Percentiles rank a stretch among this genome's conserved stretches.
Evolutionary conservation across 163 green algal genomes (phyloP).

Genomic region (Scenedesmus sp.): DNA sequence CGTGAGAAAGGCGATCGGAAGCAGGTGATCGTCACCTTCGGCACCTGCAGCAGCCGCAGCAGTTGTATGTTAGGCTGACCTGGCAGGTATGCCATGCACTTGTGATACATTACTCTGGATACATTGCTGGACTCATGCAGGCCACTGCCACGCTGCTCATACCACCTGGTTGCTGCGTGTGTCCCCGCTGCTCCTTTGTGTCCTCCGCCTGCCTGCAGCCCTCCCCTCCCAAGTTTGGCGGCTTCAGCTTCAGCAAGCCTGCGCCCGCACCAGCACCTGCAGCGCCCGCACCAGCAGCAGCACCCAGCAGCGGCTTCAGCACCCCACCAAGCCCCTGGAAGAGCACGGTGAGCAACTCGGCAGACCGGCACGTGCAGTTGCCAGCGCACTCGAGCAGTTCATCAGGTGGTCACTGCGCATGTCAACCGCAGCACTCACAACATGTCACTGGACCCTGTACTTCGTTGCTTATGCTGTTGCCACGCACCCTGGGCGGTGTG

Average conservation of each 20-base stretch:
- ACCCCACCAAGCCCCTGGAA: neutral
- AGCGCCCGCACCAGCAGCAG: neutral
- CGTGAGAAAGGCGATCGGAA: no score
- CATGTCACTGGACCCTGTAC: neutral
- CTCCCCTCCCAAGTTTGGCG: conserved; percentile 26
- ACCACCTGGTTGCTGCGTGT: no score
- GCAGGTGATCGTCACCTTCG: no score
- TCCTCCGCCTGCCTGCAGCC: no score
- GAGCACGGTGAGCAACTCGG: neutral
- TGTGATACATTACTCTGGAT: no score
- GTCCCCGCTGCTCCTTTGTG: no score
- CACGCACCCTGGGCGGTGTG: no score
- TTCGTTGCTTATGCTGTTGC: no score
- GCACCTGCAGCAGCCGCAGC: neutral
- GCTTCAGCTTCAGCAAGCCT: conserved; percentile 52
- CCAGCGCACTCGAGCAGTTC: neutral
- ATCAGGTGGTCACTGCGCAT: neutral
- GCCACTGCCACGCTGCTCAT: no score
- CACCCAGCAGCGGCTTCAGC: neutral
- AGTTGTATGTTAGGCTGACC: no score
- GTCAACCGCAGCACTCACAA: neutral
- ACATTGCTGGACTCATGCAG: no score
- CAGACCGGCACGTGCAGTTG: neutral
- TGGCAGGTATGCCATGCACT: no score
- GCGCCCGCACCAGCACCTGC: conserved; percentile 8